Evolutionary conservation across 768 basidiomycete species (phyloP).

Genomic region (Leucocoprinus leucothites): DNA sequence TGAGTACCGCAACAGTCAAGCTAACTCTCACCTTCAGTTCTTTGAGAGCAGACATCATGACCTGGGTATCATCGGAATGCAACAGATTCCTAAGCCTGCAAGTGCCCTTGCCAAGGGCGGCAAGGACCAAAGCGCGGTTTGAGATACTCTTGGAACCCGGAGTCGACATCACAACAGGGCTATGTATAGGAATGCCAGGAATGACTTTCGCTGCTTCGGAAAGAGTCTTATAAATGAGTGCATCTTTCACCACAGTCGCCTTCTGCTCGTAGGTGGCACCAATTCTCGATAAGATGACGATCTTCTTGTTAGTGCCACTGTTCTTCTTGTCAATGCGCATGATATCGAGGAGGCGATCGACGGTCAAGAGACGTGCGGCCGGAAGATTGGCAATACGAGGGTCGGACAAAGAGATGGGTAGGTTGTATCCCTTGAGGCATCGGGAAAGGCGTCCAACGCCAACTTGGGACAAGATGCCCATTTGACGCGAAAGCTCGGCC

Average conservation of each 20-base stretch:
- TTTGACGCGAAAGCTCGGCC: slow-evolving; percentile 85
- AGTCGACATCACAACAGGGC: slow-evolving; percentile 75
- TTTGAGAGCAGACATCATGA: slow-evolving; percentile 94
- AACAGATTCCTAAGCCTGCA: slow-evolving; percentile 88
- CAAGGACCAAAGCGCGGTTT: slow-evolving; percentile 90
- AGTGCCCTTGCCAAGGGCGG: slow-evolving; percentile 85
- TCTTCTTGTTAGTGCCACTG: slow-evolving; percentile 86
- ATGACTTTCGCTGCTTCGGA: slow-evolving; percentile 77
- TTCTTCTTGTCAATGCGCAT: slow-evolving; percentile 99
- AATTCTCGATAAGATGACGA: slow-evolving; percentile 88
- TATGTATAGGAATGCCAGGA: slow-evolving; percentile 57
- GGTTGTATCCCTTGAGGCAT: slow-evolving; percentile 86
- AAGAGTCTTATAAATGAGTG: slow-evolving; percentile 77
- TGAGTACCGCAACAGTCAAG: slow-evolving; percentile 3
- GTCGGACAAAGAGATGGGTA: slow-evolving; percentile 81
- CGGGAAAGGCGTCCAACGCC: slow-evolving; percentile 87
- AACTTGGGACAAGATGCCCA: slow-evolving; percentile 88
- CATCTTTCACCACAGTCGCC: slow-evolving; percentile 83
- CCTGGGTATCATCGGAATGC: slow-evolving; percentile 97
- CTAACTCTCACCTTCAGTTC: slow-evolving; percentile 69
- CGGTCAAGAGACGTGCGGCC: slow-evolving; percentile 66
- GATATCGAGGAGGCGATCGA: slow-evolving; percentile 83
- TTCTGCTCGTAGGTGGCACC: slow-evolving; percentile 90
- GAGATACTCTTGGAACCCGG: slow-evolving; percentile 97
- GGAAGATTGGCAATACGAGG: slow-evolving; percentile 74